Conservation (phyloP, 805 yeast genomes). For the Wickerhamomyces canadensis region DNA sequence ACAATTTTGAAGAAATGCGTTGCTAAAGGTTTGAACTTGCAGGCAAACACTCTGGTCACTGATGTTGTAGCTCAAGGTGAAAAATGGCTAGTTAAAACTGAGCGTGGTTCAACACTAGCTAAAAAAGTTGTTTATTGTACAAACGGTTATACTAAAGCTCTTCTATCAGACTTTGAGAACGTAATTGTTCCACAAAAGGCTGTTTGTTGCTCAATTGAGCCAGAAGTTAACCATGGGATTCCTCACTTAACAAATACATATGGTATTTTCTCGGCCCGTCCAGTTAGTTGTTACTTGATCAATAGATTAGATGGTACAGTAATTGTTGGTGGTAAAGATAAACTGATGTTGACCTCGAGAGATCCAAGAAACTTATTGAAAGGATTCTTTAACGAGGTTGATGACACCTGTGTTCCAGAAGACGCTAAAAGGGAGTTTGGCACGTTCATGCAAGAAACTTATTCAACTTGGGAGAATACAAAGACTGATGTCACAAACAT, state of each 20-base stretch:
- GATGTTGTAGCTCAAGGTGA: constrained; percentile 22
- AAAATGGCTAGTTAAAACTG: constrained; percentile 28
- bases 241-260: constrained; percentile 34
- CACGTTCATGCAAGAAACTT: constrained; percentile 27
- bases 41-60: constrained; percentile 36
- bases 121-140: constrained; percentile 28
- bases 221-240: constrained; percentile 17
- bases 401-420: constrained; percentile 28
- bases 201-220: constrained; percentile 25
- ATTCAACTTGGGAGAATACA: constrained; percentile 28
- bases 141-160: constrained; percentile 33
- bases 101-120: constrained; percentile 26
- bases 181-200: constrained; percentile 33
- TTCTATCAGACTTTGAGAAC: constrained; percentile 22
- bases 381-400: constrained; percentile 27
- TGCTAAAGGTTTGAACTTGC: constrained; percentile 32
- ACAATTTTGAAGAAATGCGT: constrained; percentile 28
- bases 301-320: constrained; percentile 35
- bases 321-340: constrained; percentile 29
- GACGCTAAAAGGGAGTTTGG: constrained; percentile 21
- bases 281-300: constrained; percentile 30
- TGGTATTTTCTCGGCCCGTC: constrained; percentile 24
- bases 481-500: constrained; percentile 21
- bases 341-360: constrained; percentile 4
- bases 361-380: constrained; percentile 12